Base-by-base conservation (phyloP, 768 basidiomycete genomes). In the Leccinum longicurvipes region DNA sequence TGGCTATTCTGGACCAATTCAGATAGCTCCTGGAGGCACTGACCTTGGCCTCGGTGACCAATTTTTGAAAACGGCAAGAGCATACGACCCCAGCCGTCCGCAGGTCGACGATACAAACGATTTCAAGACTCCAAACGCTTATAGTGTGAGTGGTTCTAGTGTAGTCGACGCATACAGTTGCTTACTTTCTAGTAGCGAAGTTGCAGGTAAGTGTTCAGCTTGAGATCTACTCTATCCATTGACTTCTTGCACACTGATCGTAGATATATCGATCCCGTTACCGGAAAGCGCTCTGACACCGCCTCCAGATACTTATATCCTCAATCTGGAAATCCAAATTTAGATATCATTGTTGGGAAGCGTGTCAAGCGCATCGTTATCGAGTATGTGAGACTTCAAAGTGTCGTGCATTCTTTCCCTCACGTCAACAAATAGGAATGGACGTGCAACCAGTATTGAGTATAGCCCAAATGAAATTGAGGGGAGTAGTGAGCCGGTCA, bases 191-290 rank as follows among this genome's bases (percentile, higher is more conserved):
- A 4, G 28, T 23, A 31, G 68, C 56, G 53, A 9, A 32, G 47
- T 24, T 58, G 56, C 48, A 63, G 53, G 67, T 69, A 42, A 59
- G 63, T 8, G 3, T 39, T 24, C 6, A 10, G 2, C 15, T 34
- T 15, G 2, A 8, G 4, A n/a, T n/a, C n/a, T n/a, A n/a, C n/a
- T n/a, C n/a, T 5, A 34, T 10, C 5, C 9, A 10, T 10, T 29
- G 29, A 29, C 7, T 28, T 4, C 4, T 27, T 3, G 14, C 10
- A 17, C 8, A 1, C 8, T 29, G 4, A 27, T 17, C 28, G 6
- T 15, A 87, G 85, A 62, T 87, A 81, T 61, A 73, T 86, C n/a
- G 73, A 81, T 55, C 67, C 60, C 3, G 66, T 70, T 27, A 81
- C 76, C 3, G 68, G 68, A 29, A 59, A 41, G 19, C 67, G 68